Evolutionary conservation across 352 stramenopile genomes (phyloP), one percentile per base, ranked within the genome.

Genomic region (Phytophthora meadii): DNA sequence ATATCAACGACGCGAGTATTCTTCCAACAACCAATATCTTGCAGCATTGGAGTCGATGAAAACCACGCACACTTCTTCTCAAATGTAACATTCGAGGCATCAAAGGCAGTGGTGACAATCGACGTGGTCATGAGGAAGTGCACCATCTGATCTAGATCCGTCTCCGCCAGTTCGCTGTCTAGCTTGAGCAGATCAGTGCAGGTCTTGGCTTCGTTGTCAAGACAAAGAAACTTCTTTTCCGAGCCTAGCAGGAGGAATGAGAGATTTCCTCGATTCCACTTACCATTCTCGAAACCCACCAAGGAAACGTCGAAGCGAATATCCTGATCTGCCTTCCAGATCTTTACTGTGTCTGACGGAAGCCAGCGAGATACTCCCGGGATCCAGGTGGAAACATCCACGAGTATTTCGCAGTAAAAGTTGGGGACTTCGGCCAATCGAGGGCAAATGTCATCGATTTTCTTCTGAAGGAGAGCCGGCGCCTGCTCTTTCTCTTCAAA

Each of bases 371-470:
- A 92, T 14, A 90, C 68, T 6, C 84, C 82, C 1, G 84, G 84
- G 19, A 93, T 77, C 84, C 84, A 92, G 9, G 84, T 88, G 24
- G 82, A 80, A 32, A 93, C 64, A 41, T 92, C 82, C 15, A 93
- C 70, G 9, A 74, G 70, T 36, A 92, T 80, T 58, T 89, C 78
- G 42, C 77, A 83, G 56, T 89, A 87, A 44, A 92, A 92, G 28
- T 92, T 74, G 0, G 83, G 72, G 12, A 90, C 70, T 17, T 79
- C 44, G 19, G 54, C 67, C 12, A 92, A 61, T 9, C 78, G 62
- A 0, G 79, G 77, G 15, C 69, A 81, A 14, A 88, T 70, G 27
- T 76, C 60, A 17, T 70, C 48, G 41, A 92, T 77, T 50, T 90
- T 92, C 41, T 79, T 82, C 19, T 65, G 44, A 10, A 89, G 64